Percentiles rank a stretch among this genome's conserved stretches.
Evolutionary conservation across 345 rosid genomes (phyloP).

Genomic region (Eutrema yunnanense): DNA sequence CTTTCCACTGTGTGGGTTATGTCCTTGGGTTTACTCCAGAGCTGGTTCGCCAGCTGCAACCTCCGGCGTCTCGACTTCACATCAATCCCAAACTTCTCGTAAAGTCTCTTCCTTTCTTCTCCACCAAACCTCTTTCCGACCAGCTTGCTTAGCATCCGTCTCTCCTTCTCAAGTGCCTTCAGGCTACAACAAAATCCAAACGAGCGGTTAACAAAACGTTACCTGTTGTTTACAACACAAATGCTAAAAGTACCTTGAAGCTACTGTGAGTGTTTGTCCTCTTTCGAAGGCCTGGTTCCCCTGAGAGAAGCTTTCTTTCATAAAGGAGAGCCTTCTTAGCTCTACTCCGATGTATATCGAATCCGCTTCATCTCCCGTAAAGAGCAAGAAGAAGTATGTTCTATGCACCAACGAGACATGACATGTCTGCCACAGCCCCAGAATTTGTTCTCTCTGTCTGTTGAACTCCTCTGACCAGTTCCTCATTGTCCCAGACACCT

Average conservation of each 20-base stretch:
- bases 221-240: neutral
- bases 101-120: conserved; percentile 64
- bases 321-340: conserved; percentile 78
- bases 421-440: conserved; percentile 89
- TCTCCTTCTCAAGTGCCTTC: conserved; percentile 69
- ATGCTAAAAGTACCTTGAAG: conserved; percentile 51
- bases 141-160: conserved; percentile 75
- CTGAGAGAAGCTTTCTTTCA: conserved; percentile 66
- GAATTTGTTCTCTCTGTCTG: conserved; percentile 53
- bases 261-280: conserved; percentile 48
- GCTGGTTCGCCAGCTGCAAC: conserved; percentile 58
- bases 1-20: conserved; percentile 53
- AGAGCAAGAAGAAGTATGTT: conserved; percentile 91
- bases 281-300: conserved; percentile 53
- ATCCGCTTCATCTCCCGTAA: conserved; percentile 87
- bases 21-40: conserved; percentile 70
- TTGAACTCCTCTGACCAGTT: conserved; percentile 68
- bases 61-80: conserved; percentile 69
- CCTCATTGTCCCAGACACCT: conserved; percentile 29
- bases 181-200: conserved; percentile 31
- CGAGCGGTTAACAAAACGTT: neutral
- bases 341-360: conserved; percentile 92
- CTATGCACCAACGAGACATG: conserved; percentile 79
- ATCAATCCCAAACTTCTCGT: conserved; percentile 67
- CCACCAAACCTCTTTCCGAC: conserved; percentile 57